A percentile compares a stretch with the other conserved stretches of the same genome.
Conservation (phyloP, 306 rosid genomes). For the Quercus agrifolia region DNA sequence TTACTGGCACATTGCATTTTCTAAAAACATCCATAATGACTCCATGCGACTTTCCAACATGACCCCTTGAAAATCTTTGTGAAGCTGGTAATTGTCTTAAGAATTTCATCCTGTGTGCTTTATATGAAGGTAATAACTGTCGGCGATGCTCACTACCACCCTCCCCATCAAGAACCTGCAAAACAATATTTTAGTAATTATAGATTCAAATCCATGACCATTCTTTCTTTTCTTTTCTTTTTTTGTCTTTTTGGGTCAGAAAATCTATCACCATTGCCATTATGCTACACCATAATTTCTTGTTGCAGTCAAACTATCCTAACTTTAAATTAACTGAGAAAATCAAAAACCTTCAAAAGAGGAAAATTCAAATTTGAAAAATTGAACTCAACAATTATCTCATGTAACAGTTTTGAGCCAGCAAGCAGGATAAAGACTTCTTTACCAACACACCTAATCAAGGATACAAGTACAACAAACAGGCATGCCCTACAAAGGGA, state of each 20-base stretch:
- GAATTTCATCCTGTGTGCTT: slow-evolving; percentile 68
- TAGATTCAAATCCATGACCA: background rate
- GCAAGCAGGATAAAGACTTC: background rate
- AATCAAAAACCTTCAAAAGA: background rate
- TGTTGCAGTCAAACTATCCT: background rate
- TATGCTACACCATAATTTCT: background rate
- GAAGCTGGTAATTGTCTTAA: slow-evolving; percentile 29
- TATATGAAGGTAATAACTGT: slow-evolving; percentile 76
- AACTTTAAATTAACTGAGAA: background rate
- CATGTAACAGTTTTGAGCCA: background rate
- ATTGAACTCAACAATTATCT: background rate
- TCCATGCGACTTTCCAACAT: slow-evolving; percentile 54
- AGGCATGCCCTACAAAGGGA: background rate
- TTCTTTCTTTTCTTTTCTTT: background rate
- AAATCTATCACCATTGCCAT: background rate
- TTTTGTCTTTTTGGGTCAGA: background rate
- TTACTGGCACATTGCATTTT: slow-evolving; percentile 68
- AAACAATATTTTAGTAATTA: background rate
- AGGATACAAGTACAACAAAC: background rate
- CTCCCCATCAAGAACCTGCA: slow-evolving; percentile 84
- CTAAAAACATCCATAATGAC: slow-evolving; percentile 45
- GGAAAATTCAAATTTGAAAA: background rate
- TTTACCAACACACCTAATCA: background rate
- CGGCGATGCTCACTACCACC: slow-evolving; percentile 70
- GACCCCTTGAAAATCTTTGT: slow-evolving; percentile 43